These are phyloP conservation scores for Pyrenopolyporus hunteri DNA, from an alignment of 495 filamentous ascomycete species.

Conservation along the genomic window DNA sequence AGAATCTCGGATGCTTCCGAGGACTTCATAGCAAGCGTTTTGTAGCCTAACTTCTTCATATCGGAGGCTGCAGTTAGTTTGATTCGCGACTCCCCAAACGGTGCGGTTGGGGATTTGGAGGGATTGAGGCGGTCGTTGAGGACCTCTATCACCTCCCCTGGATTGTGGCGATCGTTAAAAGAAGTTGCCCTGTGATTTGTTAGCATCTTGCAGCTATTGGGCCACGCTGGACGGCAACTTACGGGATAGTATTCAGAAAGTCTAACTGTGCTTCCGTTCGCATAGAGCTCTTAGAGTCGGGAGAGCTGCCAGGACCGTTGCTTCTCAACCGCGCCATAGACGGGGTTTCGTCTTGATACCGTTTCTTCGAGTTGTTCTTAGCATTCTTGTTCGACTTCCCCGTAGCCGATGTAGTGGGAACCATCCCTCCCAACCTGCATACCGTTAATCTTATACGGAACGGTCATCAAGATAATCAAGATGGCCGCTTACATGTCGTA, in stretches of 20 bases:
- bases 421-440: slow-evolving; percentile 75
- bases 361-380: slow-evolving; percentile 66
- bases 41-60: slow-evolving; percentile 86
- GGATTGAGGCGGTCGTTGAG: slow-evolving; percentile 76
- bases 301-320: slow-evolving; percentile 54
- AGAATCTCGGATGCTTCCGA: slow-evolving; percentile 90
- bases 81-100: slow-evolving; percentile 76
- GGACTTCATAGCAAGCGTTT: slow-evolving; percentile 90
- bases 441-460: slow-evolving; percentile 17
- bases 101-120: slow-evolving; percentile 73
- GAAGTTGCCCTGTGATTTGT: slow-evolving; percentile 51
- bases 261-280: slow-evolving; percentile 50
- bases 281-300: slow-evolving; percentile 49
- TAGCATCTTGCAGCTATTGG: slow-evolving; percentile 1
- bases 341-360: slow-evolving; percentile 52
- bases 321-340: slow-evolving; percentile 53
- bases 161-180: slow-evolving; percentile 73
- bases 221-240: slow-evolving; percentile 24
- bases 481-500: slow-evolving; percentile 74
- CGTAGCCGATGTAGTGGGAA: slow-evolving; percentile 69
- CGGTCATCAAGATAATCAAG: neutral
- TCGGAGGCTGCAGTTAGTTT: slow-evolving; percentile 83
- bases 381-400: slow-evolving; percentile 58
- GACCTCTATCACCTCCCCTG: slow-evolving; percentile 81
- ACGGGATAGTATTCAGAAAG: slow-evolving; percentile 47